Conservation (phyloP, 345 rosid genomes). For the Excoecaria cochinchinensis region DNA sequence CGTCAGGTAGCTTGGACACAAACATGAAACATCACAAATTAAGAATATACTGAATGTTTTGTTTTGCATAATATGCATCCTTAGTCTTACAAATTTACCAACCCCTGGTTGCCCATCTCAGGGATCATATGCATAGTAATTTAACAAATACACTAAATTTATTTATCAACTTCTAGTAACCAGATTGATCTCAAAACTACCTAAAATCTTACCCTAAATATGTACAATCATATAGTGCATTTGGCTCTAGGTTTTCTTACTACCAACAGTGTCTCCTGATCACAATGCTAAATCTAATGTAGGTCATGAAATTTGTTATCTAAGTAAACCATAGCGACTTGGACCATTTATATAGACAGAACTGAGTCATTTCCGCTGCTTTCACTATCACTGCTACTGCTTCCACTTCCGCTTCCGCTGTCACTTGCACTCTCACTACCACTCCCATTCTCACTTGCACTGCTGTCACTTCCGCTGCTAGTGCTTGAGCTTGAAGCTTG, state of each 20-base stretch:
- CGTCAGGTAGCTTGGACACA: too few relatives aligned
- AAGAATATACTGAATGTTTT: too few relatives aligned
- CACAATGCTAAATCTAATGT: not conserved
- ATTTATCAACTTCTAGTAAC: not conserved
- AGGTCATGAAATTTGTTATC: not conserved
- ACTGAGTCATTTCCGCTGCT: constrained; percentile 38
- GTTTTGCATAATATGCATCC: too few relatives aligned
- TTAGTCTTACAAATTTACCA: not conserved
- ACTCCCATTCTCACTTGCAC: constrained; percentile 9
- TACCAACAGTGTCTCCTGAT: not conserved
- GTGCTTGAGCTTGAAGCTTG: constrained; percentile 20
- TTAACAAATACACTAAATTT: not conserved
- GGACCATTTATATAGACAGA: constrained; percentile 29
- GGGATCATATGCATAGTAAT: not conserved
- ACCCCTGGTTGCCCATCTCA: not conserved
- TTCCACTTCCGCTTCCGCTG: constrained; percentile 11
- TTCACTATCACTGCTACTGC: constrained; percentile 33
- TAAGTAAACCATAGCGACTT: not conserved
- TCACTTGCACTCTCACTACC: constrained; percentile 1
- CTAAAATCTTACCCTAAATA: not conserved
- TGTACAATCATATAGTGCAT: not conserved
- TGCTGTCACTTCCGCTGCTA: constrained; percentile 25
- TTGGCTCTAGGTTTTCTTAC: not conserved
- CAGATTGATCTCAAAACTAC: not conserved
- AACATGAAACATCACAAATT: too few relatives aligned